Conservation (phyloP, 164 flowering plant genomes). For the Paratinospora sagittata region DNA sequence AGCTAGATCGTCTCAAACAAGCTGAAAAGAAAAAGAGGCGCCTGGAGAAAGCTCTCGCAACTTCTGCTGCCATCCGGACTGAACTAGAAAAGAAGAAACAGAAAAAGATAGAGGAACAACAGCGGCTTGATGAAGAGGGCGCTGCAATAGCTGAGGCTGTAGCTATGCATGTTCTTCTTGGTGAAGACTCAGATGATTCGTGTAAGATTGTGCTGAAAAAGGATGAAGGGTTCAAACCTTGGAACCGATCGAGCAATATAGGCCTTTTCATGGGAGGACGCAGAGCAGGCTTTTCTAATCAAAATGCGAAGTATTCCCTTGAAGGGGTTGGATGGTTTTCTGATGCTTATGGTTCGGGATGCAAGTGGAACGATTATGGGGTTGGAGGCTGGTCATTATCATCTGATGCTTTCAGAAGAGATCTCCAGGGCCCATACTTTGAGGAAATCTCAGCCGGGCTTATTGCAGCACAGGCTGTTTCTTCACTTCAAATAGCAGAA, state of each 20-base stretch:
- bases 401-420: slow-evolving; percentile 30
- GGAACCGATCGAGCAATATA: slow-evolving; percentile 39
- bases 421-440: slow-evolving; percentile 23
- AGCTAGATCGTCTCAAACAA: slow-evolving; percentile 82
- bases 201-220: slow-evolving; percentile 44
- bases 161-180: slow-evolving; percentile 86
- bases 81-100: slow-evolving; percentile 96
- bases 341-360: slow-evolving; percentile 34
- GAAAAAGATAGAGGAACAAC: slow-evolving; percentile 86
- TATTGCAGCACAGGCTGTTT: slow-evolving; percentile 80
- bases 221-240: slow-evolving; percentile 36
- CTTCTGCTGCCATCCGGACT: slow-evolving; percentile 91
- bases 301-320: slow-evolving; percentile 33
- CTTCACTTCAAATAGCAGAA: slow-evolving; percentile 77
- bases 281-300: slow-evolving; percentile 31
- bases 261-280: slow-evolving; percentile 43
- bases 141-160: slow-evolving; percentile 98
- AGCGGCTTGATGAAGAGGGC: slow-evolving; percentile 95
- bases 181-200: slow-evolving; percentile 73
- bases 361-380: slow-evolving; percentile 43
- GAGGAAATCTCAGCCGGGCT: slow-evolving; percentile 55
- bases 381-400: slow-evolving; percentile 39
- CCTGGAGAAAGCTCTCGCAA: slow-evolving; percentile 92
- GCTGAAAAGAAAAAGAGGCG: slow-evolving; percentile 97
- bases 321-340: slow-evolving; percentile 50